Evolutionary conservation across 305 asterid species (phyloP), one percentile per base, ranked within the genome.

Genomic region (Fraxinus baroniana): DNA sequence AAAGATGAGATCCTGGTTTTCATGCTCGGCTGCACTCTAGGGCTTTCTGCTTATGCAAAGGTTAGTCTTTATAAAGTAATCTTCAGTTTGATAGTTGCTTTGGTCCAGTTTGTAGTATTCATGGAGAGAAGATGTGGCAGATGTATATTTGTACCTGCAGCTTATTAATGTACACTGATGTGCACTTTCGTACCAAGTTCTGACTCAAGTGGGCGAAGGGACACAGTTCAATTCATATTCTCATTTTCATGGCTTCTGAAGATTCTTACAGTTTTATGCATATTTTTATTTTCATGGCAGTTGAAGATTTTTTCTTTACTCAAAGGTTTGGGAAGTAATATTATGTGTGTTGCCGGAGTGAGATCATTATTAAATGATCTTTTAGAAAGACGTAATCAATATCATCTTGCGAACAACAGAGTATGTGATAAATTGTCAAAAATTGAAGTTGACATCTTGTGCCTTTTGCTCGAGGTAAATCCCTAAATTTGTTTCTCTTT

Each of bases 401-500:
- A 81, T 87, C 87, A 82, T 85, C 71, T 87, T 75, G 86, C 66
- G 75, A 85, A 78, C 83, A 90, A 84, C 57, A 85, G 87, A 62
- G 77, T 78, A 35, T 49, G 83, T 79, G 84, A 80, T 30, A 87
- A 87, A 84, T 86, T 96, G 89, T 88, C 94, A 35, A 88, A 83
- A 78, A 86, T 30, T 84, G 99, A 96, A 86, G 90, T 93, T 81
- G 87, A 86, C 83, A 86, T 89, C 78, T 85, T 93, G 81, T 94
- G 97, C 87, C 91, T 94, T 84, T 86, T 96, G 57, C 86, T 96
- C 82, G 98, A 96, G 95, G 99, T 96, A 84, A 79, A 74, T 39
- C 83, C 74, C 39, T 35, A 72, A 28, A 41, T 55, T 8, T 83
- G 35, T 83, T 41, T 79, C 12, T 15, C 37, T 35, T 10, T 70